Evolutionary conservation across 2,329 filamentous ascomycete genomes (phyloP).

Genomic region (Stagonosporopsis chrysanthemi): DNA sequence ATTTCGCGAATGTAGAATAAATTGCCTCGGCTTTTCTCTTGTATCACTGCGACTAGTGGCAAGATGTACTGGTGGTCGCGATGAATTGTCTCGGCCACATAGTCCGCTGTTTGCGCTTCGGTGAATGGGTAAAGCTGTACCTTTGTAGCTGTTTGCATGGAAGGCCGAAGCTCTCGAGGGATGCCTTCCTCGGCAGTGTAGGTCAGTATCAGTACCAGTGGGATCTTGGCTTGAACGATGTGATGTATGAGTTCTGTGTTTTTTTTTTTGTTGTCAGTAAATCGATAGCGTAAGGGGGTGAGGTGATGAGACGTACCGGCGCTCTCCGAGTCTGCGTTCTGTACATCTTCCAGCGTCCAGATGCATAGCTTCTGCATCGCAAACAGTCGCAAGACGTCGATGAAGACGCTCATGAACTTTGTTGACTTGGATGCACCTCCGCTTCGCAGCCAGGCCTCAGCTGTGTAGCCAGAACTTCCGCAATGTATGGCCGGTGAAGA

Average conservation of each 20-base stretch:
- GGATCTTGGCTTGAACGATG: constrained; percentile 79
- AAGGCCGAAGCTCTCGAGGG: constrained; percentile 44
- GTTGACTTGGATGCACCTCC: constrained; percentile 63
- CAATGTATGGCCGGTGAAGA: constrained; percentile 49
- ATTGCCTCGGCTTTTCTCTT: constrained; percentile 88
- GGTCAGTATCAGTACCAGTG: constrained; percentile 74
- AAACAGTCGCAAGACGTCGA: constrained; percentile 84
- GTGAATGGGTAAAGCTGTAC: constrained; percentile 76
- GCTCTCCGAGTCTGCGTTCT: constrained; percentile 89
- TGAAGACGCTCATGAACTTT: constrained; percentile 83
- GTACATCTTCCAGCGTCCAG: constrained; percentile 86
- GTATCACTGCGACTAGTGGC: constrained; percentile 81
- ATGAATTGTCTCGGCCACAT: constrained; percentile 82
- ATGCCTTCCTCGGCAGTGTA: constrained; percentile 54
- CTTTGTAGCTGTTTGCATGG: constrained; percentile 61
- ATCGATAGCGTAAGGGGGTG: too few relatives aligned
- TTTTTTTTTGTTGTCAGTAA: neutral
- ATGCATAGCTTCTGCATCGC: constrained; percentile 86
- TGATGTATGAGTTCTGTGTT: constrained; percentile 74
- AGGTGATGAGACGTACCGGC: constrained; percentile 48
- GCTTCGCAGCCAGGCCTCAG: constrained; percentile 56
- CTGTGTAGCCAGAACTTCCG: constrained; percentile 47
- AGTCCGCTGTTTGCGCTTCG: constrained; percentile 82
- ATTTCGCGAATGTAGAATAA: constrained; percentile 93
- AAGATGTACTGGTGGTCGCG: constrained; percentile 74